Evolutionary conservation across 164 flowering plant species (phyloP), one percentile per base, ranked within the genome.

Genomic region (Aristolochia contorta): DNA sequence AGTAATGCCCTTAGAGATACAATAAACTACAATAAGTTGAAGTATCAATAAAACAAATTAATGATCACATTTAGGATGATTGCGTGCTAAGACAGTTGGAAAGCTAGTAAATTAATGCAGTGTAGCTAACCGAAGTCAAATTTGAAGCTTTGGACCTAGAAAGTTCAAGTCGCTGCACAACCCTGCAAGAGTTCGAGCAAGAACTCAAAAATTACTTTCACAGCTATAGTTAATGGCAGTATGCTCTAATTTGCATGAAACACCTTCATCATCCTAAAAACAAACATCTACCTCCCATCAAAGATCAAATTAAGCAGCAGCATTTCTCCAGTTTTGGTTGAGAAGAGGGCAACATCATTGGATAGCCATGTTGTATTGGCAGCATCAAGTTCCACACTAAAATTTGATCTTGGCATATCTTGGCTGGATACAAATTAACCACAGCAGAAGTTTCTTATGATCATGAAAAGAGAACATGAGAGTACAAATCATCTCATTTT

Each of bases 131-230:
- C 81, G 97, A 90, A 56, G 92, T 71, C 69, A 93, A 88, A 27
- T 88, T 97, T 59, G 99, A 89, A 72, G 97, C 97, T 74, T 78
- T 91, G 19, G 96, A 89, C 67, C 87, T 91, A 19, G 95, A 80
- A 69, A 94, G 89, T 62, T 94, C 97, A 72, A 94, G 87, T 53
- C 94, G 80, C 70, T 87, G 90, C 63, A 94, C 96, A 74, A 80
- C 79, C 84, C 97, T 91, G 81, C 69, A 74, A 32, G 67, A n/a
- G 54, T 16, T 7, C 15, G 62, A 13, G 19, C 45, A 47, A 47
- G 18, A 59, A 23, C 12, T 1, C 32, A 53, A 4, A 18, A 10
- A 24, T 15, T 22, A 24, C 16, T 12, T 53, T 53, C 56, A 23
- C 30, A 23, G 6, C 9, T 9, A 53, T 2, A 2, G 23, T 2